A percentile compares a stretch with the other conserved stretches of the same genome.
phyloP scores from a whole-genome alignment of 208 protist species.

The Trichomonas tenax region DNA sequence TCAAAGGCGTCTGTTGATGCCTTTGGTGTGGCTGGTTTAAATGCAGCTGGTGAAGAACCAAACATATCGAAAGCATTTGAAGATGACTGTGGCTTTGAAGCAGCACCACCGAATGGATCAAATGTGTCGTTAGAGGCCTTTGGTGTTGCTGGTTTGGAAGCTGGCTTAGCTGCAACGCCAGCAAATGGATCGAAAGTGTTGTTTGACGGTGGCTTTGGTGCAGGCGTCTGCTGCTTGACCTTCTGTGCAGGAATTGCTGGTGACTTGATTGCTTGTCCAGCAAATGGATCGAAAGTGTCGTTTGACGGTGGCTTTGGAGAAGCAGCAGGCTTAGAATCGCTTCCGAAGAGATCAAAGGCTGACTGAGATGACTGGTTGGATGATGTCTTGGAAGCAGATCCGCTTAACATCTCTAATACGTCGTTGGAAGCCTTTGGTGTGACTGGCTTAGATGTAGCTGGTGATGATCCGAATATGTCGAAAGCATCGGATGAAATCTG shows the following conservation, averaged over 20 bases:
- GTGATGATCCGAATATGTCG: too few relatives aligned
- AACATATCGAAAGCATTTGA: not conserved
- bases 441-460: too few relatives aligned
- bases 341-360: not conserved
- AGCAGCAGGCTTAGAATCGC: not conserved
- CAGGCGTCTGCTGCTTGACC: not conserved
- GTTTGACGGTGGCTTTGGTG: not conserved
- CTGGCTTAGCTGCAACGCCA: not conserved
- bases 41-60: not conserved
- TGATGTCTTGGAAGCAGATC: not conserved
- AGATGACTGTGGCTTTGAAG: not conserved
- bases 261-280: not conserved
- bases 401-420: not conserved
- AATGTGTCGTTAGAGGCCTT: not conserved
- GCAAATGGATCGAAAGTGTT: not conserved
- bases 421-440: not conserved
- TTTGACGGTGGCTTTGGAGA: not conserved
- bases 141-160: not conserved
- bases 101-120: not conserved
- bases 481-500: too few relatives aligned
- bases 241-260: not conserved
- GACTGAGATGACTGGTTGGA: not conserved
- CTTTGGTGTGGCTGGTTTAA: not conserved
- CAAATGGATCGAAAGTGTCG: not conserved
- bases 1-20: not conserved